These are phyloP conservation scores for Aspergillus ustus DNA, from an alignment of 2,329 filamentous ascomycete genomes.

Conservation along the genomic window DNA sequence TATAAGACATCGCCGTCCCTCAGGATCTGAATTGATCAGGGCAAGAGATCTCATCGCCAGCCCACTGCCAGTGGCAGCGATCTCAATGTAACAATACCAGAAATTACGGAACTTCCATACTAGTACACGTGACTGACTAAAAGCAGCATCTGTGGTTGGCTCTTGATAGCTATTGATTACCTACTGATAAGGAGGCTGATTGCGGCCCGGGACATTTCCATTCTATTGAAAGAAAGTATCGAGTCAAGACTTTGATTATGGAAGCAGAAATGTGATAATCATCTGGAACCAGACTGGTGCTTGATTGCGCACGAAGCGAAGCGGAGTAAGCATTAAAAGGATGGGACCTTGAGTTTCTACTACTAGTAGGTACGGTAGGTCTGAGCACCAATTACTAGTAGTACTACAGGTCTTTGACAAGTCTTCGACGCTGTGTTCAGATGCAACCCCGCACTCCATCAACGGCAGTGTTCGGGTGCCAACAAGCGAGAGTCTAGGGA, in stretches of 20 bases:
- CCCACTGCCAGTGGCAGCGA: background rate
- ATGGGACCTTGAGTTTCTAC: too few relatives aligned
- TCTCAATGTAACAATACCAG: background rate
- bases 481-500: background rate
- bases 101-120: background rate
- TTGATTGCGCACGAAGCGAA: too few relatives aligned
- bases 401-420: background rate
- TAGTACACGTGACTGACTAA: conserved; percentile 6
- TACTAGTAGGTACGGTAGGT: too few relatives aligned
- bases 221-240: conserved; percentile 3
- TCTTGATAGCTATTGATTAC: conserved; percentile 7
- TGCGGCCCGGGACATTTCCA: background rate
- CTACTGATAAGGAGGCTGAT: background rate
- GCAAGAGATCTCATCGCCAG: background rate
- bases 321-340: too few relatives aligned
- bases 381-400: background rate
- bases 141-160: background rate
- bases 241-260: conserved; percentile 2
- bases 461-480: background rate
- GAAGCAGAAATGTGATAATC: background rate
- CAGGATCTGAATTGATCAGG: background rate
- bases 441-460: conserved; percentile 4
- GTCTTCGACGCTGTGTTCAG: background rate
- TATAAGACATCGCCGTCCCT: background rate
- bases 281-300: background rate